Evolutionary conservation across 768 basidiomycete genomes (phyloP).

Genomic region (Leccinum aurantiacum): DNA sequence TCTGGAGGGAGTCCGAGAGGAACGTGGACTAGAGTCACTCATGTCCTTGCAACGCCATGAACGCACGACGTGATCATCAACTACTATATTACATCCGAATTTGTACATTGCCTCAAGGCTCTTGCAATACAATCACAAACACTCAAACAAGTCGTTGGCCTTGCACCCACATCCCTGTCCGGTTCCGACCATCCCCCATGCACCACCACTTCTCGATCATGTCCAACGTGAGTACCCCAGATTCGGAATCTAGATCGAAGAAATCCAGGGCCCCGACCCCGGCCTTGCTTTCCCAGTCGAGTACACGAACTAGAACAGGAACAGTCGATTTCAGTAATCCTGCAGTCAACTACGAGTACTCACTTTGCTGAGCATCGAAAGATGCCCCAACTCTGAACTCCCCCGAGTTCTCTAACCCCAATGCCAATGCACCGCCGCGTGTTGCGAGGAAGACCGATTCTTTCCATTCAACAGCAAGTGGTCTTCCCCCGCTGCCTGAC

Average conservation of each 20-base stretch:
- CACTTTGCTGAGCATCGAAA: slow-evolving; percentile 78
- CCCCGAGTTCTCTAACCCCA: slow-evolving; percentile 57
- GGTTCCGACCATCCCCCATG: slow-evolving; percentile 68
- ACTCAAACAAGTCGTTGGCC: slow-evolving; percentile 38
- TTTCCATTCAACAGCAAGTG: slow-evolving; percentile 72
- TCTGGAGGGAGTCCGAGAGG: slow-evolving; percentile 35
- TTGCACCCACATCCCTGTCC: slow-evolving; percentile 73
- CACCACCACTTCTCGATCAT: slow-evolving; percentile 92
- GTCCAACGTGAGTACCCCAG: slow-evolving; percentile 40
- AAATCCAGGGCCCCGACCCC: slow-evolving; percentile 73
- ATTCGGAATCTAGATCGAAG: slow-evolving; percentile 42
- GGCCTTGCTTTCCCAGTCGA: slow-evolving; percentile 36
- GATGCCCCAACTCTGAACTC: slow-evolving; percentile 58
- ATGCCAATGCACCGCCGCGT: slow-evolving; percentile 68
- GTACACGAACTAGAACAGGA: slow-evolving; percentile 42
- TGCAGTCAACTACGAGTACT: slow-evolving; percentile 24
- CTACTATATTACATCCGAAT: neutral
- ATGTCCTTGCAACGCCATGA: slow-evolving; percentile 20
- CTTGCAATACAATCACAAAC: slow-evolving; percentile 18
- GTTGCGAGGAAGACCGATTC: slow-evolving; percentile 83
- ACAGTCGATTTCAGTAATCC: neutral
- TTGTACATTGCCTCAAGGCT: neutral
- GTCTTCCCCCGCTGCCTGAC: neutral
- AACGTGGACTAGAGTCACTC: slow-evolving; percentile 26
- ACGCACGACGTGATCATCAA: neutral